Percentiles rank a stretch among this genome's conserved stretches.
Evolutionary conservation across 192 early-diverging fungal genomes (phyloP).

Genomic region (Linnemannia hyalina): DNA sequence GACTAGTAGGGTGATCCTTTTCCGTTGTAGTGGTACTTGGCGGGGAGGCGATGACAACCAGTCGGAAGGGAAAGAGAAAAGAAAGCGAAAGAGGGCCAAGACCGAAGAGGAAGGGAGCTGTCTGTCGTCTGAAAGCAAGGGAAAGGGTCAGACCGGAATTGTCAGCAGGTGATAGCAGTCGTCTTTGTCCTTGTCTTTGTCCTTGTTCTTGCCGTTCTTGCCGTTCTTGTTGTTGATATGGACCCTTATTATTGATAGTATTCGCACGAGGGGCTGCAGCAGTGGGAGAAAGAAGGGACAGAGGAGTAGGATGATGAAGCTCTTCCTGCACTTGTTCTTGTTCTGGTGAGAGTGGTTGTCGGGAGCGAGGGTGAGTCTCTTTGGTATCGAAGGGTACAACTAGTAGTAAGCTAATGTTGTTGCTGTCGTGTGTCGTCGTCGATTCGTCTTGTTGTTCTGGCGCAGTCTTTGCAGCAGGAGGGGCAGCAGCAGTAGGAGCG

Average conservation of each 20-base stretch:
- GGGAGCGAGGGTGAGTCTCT: neutral
- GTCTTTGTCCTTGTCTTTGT: neutral
- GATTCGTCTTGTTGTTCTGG: neutral
- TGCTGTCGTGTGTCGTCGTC: slow-evolving; percentile 1
- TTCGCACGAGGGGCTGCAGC: neutral
- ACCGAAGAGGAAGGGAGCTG: neutral
- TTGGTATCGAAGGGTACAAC: too few relatives aligned
- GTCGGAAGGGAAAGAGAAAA: slow-evolving; percentile 7
- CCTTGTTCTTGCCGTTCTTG: neutral
- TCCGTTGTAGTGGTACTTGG: neutral
- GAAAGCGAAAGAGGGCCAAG: neutral
- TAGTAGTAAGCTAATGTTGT: neutral
- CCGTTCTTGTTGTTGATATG: neutral
- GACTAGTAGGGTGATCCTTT: neutral
- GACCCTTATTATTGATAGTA: neutral
- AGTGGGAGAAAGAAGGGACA: neutral
- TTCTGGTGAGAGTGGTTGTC: neutral
- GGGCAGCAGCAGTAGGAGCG: neutral
- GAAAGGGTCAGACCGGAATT: neutral
- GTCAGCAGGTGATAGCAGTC: slow-evolving; percentile 8
- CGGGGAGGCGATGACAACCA: neutral
- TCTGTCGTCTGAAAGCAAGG: neutral
- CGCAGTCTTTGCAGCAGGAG: neutral
- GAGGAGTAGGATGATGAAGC: neutral
- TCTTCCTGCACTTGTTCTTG: neutral